Evolutionary conservation across 2,329 filamentous ascomycete species (phyloP), one percentile per base, ranked within the genome.

Genomic region (Thielaviopsis punctulata): DNA sequence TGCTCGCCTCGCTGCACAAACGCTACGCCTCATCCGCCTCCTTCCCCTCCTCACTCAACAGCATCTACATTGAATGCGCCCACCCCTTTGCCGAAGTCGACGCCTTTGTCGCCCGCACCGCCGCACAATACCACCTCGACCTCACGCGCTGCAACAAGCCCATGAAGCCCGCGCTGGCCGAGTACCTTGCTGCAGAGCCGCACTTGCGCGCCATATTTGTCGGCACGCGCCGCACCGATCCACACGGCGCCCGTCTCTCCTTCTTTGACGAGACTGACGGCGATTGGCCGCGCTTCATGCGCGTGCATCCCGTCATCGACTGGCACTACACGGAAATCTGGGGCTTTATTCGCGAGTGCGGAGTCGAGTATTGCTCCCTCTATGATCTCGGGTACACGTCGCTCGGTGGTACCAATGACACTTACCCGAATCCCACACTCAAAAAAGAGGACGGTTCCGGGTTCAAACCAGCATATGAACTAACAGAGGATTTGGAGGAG

Each of bases 301-400:
- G 92, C 54, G 75, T 96, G 55, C 88, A 98, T 66, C 90, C 92
- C 0, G 85, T 98, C 9, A 89, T 98, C 62, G 92, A 98, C 66
- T 98, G 92, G 92, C 86, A 92, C 64, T 95, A 95, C 65, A 77
- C 79, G 10, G 90, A 96, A 65, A 90, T 96, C 51, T 96, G 92
- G 92, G 79, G 81, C 44, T 92, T 93, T 63, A 84, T 93, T 56
- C 77, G 83, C 25, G 80, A 84, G 61, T 69, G 96, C 25, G 73
- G 79, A 1, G 80, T 96, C 24, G 80, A 82, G 4, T 98, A 95
- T 63, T 96, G 92, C 65, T 68, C 72, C 10, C 71, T 98, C 23
- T 98, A 98, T 65, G 87, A 95, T 63, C 62, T 64, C 58, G 90
- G 90, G 9, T 95, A 92, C 66, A 95, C 92, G 2, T 90, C 84